These are phyloP conservation scores for Auriscalpium orientale DNA, from an alignment of 768 basidiomycete genomes.

Conservation along the genomic window DNA sequence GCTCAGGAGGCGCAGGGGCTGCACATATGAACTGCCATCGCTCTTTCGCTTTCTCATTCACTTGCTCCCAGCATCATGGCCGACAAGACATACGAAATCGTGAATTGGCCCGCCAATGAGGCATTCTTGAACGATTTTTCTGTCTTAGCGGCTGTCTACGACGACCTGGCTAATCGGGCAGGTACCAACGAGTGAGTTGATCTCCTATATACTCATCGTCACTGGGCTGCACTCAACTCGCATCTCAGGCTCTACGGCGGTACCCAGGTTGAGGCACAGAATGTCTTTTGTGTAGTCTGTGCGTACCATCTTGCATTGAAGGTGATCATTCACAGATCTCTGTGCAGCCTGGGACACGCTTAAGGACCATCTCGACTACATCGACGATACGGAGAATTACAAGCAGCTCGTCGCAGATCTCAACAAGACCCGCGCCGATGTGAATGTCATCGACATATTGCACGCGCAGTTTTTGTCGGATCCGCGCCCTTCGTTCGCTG, in stretches of 20 bases:
- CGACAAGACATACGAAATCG: not conserved
- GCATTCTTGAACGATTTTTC: not conserved
- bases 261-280: not conserved
- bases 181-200: not conserved
- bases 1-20: too few relatives aligned
- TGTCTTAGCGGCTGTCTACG: not conserved
- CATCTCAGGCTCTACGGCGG: not conserved
- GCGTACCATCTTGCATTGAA: not conserved
- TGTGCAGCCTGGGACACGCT: not conserved
- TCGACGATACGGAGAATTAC: not conserved
- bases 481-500: not conserved
- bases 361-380: not conserved
- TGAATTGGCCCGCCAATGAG: not conserved
- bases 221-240: not conserved
- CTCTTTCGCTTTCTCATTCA: too few relatives aligned
- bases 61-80: not conserved
- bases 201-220: not conserved
- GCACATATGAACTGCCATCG: too few relatives aligned
- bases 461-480: not conserved
- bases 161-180: not conserved
- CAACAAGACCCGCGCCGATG: not conserved
- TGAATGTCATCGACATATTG: not conserved
- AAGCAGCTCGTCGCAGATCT: not conserved
- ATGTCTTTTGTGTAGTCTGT: not conserved
- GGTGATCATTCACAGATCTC: not conserved